Conservation (phyloP, 2,329 filamentous ascomycete genomes). For the Leptographium wingfieldii region DNA sequence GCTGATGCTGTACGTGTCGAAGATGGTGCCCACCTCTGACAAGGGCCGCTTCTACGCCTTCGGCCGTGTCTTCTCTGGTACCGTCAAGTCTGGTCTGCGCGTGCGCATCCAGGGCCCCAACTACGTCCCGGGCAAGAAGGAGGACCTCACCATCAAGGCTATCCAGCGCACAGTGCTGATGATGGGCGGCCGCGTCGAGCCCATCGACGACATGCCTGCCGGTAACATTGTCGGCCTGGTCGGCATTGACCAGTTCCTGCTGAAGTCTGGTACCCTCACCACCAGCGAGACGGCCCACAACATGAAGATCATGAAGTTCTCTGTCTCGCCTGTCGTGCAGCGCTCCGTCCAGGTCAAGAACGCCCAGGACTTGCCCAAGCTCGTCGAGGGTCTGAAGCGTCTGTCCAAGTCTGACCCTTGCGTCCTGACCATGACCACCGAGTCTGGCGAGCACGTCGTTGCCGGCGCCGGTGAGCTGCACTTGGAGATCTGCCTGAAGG, state of each 20-base stretch:
- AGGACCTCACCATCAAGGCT: conserved; percentile 97
- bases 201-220: conserved; percentile 93
- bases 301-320: conserved; percentile 99
- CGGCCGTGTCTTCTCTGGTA: conserved; percentile 99
- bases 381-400: conserved; percentile 99
- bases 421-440: conserved; percentile 77
- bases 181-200: conserved; percentile 99
- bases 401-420: conserved; percentile 99
- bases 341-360: conserved; percentile 99
- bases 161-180: conserved; percentile 99
- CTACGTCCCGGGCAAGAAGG: conserved; percentile 97
- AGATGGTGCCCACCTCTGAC: conserved; percentile 99
- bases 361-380: conserved; percentile 97
- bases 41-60: conserved; percentile 99
- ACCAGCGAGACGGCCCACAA: conserved; percentile 97
- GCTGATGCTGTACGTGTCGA: conserved; percentile 99
- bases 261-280: conserved; percentile 99
- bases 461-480: conserved; percentile 99
- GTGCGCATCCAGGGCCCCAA: conserved; percentile 99
- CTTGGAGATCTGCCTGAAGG: conserved; percentile 99
- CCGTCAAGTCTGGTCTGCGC: conserved; percentile 93
- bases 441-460: conserved; percentile 97
- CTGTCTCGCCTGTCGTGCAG: conserved; percentile 96
- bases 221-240: conserved; percentile 99
- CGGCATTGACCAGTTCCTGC: conserved; percentile 99